These are phyloP conservation scores for Paraphaeosphaeria minitans DNA, from an alignment of 2,329 filamentous ascomycete species.

Conservation along the genomic window DNA sequence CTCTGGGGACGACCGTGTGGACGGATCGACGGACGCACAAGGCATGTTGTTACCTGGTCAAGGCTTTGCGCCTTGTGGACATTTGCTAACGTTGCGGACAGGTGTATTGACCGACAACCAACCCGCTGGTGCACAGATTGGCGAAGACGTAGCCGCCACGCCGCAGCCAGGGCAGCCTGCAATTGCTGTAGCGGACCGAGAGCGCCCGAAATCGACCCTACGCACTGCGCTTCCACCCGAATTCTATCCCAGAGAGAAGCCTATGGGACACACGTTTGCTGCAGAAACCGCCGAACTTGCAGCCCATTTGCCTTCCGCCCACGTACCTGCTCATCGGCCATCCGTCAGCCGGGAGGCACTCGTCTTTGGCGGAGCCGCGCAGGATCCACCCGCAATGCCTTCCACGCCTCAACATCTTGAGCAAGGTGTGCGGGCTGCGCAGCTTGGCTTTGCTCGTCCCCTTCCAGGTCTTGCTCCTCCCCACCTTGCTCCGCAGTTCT, in stretches of 20 bases:
- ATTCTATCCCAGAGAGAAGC: slow-evolving; percentile 41
- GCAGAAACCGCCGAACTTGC: slow-evolving; percentile 22
- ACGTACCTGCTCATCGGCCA: slow-evolving; percentile 26
- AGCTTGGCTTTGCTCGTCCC: slow-evolving; percentile 32
- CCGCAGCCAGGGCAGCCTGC: slow-evolving; percentile 13
- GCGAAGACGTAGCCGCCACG: slow-evolving; percentile 2
- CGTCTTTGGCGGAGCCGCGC: slow-evolving; percentile 46
- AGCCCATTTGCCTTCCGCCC: slow-evolving; percentile 15
- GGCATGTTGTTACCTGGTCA: slow-evolving; percentile 24
- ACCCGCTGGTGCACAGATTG: not conserved
- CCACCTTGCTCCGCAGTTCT: slow-evolving; percentile 37
- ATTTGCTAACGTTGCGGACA: slow-evolving; percentile 10
- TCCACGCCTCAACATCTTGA: slow-evolving; percentile 42
- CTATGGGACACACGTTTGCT: slow-evolving; percentile 28
- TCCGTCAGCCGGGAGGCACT: slow-evolving; percentile 41
- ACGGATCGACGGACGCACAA: slow-evolving; percentile 19
- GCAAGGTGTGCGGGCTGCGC: slow-evolving; percentile 20
- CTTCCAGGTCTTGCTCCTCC: slow-evolving; percentile 41
- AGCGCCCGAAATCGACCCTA: slow-evolving; percentile 27
- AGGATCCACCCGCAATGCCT: slow-evolving; percentile 46
- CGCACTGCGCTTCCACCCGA: slow-evolving; percentile 42
- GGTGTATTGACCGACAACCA: slow-evolving; percentile 4
- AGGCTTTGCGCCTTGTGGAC: not conserved
- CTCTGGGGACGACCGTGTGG: slow-evolving; percentile 22
- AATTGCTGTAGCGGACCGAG: slow-evolving; percentile 23